Conservation (phyloP, 2,329 filamentous ascomycete genomes). For the Bisporella sp. region DNA sequence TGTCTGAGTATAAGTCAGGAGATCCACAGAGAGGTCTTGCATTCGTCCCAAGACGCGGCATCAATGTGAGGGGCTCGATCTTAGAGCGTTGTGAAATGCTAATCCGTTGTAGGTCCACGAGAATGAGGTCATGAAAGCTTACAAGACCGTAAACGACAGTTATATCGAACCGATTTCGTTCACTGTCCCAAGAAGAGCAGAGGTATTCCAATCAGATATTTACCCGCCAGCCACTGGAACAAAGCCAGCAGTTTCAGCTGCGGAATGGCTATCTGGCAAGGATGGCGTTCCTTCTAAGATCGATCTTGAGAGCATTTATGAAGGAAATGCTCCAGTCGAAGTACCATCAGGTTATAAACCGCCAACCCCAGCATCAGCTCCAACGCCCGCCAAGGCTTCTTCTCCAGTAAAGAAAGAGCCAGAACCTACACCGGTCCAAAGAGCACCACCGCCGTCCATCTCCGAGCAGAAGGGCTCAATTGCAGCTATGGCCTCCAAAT, state of each 20-base stretch:
- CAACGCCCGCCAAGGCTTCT: constrained; percentile 35
- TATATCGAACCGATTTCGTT: constrained; percentile 98
- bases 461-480: constrained; percentile 85
- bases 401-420: constrained; percentile 45
- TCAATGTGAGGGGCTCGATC: constrained; percentile 54
- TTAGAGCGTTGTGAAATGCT: constrained; percentile 8
- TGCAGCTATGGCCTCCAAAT: constrained; percentile 77
- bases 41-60: constrained; percentile 89
- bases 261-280: constrained; percentile 85
- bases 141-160: constrained; percentile 91
- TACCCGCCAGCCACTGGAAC: constrained; percentile 78
- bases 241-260: constrained; percentile 71
- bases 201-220: constrained; percentile 95
- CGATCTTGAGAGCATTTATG: constrained; percentile 86
- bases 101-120: constrained; percentile 62
- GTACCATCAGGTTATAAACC: constrained; percentile 64
- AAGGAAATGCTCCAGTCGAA: constrained; percentile 74
- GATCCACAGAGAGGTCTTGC: constrained; percentile 93
- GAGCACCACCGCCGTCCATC: constrained; percentile 59
- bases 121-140: constrained; percentile 91
- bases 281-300: constrained; percentile 82
- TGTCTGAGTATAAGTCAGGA: constrained; percentile 94
- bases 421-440: constrained; percentile 38
- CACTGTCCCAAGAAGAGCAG: constrained; percentile 86
- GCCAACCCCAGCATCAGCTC: constrained; percentile 36